phyloP scores from a whole-genome alignment of 2,329 filamentous ascomycete species.

The Colletotrichum cordylinicola region DNA sequence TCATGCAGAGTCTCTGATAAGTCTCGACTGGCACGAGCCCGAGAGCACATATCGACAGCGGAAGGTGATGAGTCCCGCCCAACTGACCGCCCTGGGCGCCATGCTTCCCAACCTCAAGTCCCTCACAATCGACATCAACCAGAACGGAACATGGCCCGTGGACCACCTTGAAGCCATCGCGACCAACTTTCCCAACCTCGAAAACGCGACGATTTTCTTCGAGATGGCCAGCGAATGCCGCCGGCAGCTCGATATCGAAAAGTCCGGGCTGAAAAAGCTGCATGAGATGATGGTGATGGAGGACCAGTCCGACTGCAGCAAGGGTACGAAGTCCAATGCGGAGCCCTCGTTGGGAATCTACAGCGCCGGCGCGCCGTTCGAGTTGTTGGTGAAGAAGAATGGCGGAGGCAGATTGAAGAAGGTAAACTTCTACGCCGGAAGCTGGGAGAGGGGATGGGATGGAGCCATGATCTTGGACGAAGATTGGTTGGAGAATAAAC shows the following conservation, averaged over 20 bases:
- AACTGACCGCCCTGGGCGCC: neutral
- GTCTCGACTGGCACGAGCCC: conserved; percentile 1
- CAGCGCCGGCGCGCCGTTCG: neutral
- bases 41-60: neutral
- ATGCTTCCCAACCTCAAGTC: neutral
- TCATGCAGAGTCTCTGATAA: neutral
- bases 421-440: neutral
- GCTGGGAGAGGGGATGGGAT: neutral
- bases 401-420: neutral
- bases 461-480: neutral
- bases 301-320: neutral
- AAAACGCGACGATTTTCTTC: neutral
- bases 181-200: neutral
- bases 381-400: neutral
- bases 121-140: conserved; percentile 13
- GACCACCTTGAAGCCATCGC: conserved; percentile 3
- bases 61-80: neutral
- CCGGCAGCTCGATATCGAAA: neutral
- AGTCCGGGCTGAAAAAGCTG: neutral
- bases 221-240: conserved; percentile 8
- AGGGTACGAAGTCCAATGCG: neutral
- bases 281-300: neutral
- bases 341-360: neutral
- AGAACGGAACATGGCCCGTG: neutral
- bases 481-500: neutral